Evolutionary conservation across 345 rosid species (phyloP).

Genomic region (Acer yangbiense): DNA sequence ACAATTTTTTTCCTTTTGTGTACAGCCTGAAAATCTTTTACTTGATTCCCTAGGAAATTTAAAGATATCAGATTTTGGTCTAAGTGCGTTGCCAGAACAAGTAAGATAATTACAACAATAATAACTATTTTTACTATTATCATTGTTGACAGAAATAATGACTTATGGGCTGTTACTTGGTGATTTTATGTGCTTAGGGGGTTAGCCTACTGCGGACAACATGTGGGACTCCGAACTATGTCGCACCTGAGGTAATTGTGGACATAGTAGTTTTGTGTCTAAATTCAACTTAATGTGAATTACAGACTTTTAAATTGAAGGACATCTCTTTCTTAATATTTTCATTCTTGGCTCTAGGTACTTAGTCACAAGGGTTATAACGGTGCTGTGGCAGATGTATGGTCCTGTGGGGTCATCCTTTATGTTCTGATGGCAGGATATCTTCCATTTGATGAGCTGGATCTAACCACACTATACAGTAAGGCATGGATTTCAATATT

Average conservation of each 20-base stretch:
- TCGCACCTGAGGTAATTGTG: constrained; percentile 89
- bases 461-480: constrained; percentile 87
- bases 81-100: constrained; percentile 82
- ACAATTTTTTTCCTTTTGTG: constrained; percentile 11
- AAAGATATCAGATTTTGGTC: constrained; percentile 95
- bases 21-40: constrained; percentile 93
- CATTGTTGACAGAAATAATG: constrained; percentile 5
- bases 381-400: constrained; percentile 93
- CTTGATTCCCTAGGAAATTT: constrained; percentile 92
- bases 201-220: constrained; percentile 86
- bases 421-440: constrained; percentile 95
- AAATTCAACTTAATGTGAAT: neutral
- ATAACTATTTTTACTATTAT: neutral
- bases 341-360: constrained; percentile 53
- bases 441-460: constrained; percentile 98
- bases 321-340: constrained; percentile 13
- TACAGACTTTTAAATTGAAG: neutral
- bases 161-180: constrained; percentile 2
- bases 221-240: constrained; percentile 96
- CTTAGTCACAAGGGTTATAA: constrained; percentile 95
- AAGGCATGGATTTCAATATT: constrained; percentile 62
- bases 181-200: constrained; percentile 49
- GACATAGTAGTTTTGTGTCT: neutral
- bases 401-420: constrained; percentile 98
- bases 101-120: constrained; percentile 42